phyloP scores from a whole-genome alignment of 2,329 filamentous ascomycete genomes.

The Arthroderma sp. region DNA sequence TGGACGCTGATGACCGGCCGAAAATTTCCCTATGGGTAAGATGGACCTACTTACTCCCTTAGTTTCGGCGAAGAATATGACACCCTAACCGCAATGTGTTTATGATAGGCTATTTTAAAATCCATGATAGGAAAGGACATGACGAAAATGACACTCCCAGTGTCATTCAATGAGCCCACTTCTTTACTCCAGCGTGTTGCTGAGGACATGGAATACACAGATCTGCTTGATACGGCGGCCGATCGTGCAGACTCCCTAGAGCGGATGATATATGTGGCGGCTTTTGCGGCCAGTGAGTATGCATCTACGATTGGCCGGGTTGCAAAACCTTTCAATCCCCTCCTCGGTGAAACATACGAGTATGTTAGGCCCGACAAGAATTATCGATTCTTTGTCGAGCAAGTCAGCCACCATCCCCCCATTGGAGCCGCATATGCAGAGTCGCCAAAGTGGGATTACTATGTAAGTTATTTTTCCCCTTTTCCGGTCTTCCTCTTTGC shows the following conservation, averaged over 20 bases:
- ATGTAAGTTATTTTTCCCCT: slow-evolving; percentile 28
- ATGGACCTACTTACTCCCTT: slow-evolving; percentile 8
- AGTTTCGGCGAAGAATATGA: neutral
- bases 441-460: slow-evolving; percentile 90
- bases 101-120: slow-evolving; percentile 70
- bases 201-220: slow-evolving; percentile 96
- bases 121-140: slow-evolving; percentile 99
- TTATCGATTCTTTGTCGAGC: slow-evolving; percentile 96
- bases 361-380: slow-evolving; percentile 92
- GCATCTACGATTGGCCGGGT: slow-evolving; percentile 93
- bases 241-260: slow-evolving; percentile 79
- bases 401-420: slow-evolving; percentile 94
- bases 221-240: slow-evolving; percentile 78
- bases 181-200: slow-evolving; percentile 87
- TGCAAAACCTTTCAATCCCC: slow-evolving; percentile 94
- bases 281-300: slow-evolving; percentile 92
- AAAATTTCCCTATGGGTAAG: slow-evolving; percentile 93
- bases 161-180: slow-evolving; percentile 97
- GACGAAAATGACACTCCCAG: slow-evolving; percentile 98
- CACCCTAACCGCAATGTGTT: neutral
- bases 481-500: no score
- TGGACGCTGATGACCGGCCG: slow-evolving; percentile 84
- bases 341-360: slow-evolving; percentile 92
- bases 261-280: slow-evolving; percentile 84
- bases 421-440: slow-evolving; percentile 89